These are phyloP conservation scores for Alternaria sp. DNA, from an alignment of 2,329 filamentous ascomycete species.

Conservation along the genomic window DNA sequence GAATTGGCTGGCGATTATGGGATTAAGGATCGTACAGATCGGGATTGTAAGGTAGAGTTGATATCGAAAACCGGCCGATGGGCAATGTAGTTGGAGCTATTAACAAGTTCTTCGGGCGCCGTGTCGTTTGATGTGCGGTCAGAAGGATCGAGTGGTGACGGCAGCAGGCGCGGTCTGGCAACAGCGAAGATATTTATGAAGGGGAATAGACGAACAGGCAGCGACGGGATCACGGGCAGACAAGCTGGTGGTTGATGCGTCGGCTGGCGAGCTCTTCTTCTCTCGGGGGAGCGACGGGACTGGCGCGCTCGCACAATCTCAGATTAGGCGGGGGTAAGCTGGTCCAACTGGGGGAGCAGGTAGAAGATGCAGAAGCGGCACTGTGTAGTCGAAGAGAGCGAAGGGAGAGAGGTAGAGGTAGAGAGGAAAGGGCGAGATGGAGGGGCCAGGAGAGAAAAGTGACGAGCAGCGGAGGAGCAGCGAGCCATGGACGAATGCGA, in stretches of 20 bases:
- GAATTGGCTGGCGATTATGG: slow-evolving; percentile 40
- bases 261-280: slow-evolving; percentile 36
- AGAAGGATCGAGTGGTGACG: slow-evolving; percentile 24
- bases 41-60: slow-evolving; percentile 34
- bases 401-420: slow-evolving; percentile 6
- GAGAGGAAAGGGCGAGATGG: slow-evolving; percentile 60
- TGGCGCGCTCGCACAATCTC: slow-evolving; percentile 42
- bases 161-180: slow-evolving; percentile 21
- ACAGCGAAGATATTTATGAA: slow-evolving; percentile 22
- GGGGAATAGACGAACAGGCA: slow-evolving; percentile 34
- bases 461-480: slow-evolving; percentile 62
- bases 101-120: slow-evolving; percentile 39
- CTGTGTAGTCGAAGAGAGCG: slow-evolving; percentile 32
- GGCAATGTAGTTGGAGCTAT: slow-evolving; percentile 46
- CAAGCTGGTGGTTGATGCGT: slow-evolving; percentile 23
- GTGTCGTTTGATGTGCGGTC: slow-evolving; percentile 14
- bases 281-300: slow-evolving; percentile 45
- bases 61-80: slow-evolving; percentile 46
- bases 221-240: slow-evolving; percentile 32
- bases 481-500: slow-evolving; percentile 42
- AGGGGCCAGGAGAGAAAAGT: slow-evolving; percentile 40
- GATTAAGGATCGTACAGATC: slow-evolving; percentile 51
- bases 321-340: slow-evolving; percentile 40
- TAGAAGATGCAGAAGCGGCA: slow-evolving; percentile 48
- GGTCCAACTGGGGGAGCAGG: slow-evolving; percentile 39